Base-by-base conservation (phyloP, 2,329 filamentous ascomycete genomes). In the Trichophyton verrucosum region DNA sequence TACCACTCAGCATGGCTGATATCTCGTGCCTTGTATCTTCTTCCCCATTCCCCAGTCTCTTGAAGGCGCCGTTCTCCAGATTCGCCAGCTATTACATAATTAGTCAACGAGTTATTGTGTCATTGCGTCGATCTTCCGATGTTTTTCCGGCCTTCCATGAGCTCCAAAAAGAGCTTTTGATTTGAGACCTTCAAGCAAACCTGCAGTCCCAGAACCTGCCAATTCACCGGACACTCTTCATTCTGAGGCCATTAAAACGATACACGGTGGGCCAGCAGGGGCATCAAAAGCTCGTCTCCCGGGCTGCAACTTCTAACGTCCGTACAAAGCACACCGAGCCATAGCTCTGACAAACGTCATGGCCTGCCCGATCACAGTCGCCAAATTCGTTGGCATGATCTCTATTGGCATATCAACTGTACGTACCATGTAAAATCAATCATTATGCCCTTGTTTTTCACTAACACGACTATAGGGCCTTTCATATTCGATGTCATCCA, bases 381-480 rank as follows among this genome's bases (percentile, higher is more conserved):
- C 88, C 77, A 96, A 97, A 78, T 96, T 96, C 73, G 87, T 96
- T 67, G 92, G 92, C 70, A 95, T 90, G 58, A 83, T 95, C 66
- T 92, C 88, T 68, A 81, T 96, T 61, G 92, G 92, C 65, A 81
- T 96, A 61, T 77, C 95, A 73, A 96, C 91, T 62, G 91, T 95
- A 82, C 69, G 87, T 79, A 63, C 38, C 9, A 13, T 11, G 33
- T 13, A 13, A 13, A 38, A 38, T 13, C 0, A 4, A 38, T 38
- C 2, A 38, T 38, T 11, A 38, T 13, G 3, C 8, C 33, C 9
- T 11, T 38, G 9, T 13, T 9, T 9, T 13, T 38, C 9, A 38
- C 33, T 38, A 38, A 38, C 33, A 38, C 13, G 67, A 60, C 17
- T 17, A 58, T 68, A 96, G 92, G 92, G 92, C 74, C 82, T 94